These are phyloP conservation scores for Cutaneotrichosporon spelunceum DNA, from an alignment of 1,284 basidiomycete genomes.

Conservation along the genomic window DNA sequence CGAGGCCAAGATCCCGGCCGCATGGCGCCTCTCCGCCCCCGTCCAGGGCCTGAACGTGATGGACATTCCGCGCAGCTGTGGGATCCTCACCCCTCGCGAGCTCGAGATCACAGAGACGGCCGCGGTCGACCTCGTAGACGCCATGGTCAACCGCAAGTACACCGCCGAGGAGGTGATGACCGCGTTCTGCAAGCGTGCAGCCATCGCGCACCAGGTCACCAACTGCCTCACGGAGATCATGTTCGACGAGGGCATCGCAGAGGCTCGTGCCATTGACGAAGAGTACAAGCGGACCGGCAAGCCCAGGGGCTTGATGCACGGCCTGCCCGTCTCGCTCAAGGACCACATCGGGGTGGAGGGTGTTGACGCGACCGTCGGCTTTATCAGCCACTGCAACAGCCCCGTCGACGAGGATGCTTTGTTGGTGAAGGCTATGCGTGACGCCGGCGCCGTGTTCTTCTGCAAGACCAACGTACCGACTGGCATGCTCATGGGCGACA, in stretches of 20 bases:
- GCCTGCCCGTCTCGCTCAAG: constrained; percentile 52
- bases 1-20: constrained; percentile 57
- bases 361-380: constrained; percentile 37
- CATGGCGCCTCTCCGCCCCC: constrained; percentile 54
- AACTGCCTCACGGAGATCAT: constrained; percentile 52
- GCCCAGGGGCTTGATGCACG: constrained; percentile 51
- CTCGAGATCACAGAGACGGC: constrained; percentile 62
- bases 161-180: constrained; percentile 71
- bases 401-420: constrained; percentile 20
- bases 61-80: constrained; percentile 59
- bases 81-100: constrained; percentile 61
- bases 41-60: constrained; percentile 54
- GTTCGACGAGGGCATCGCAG: constrained; percentile 45
- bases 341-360: constrained; percentile 29
- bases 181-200: constrained; percentile 69
- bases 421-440: constrained; percentile 19
- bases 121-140: constrained; percentile 30
- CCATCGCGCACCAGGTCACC: constrained; percentile 71
- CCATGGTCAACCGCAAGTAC: constrained; percentile 61
- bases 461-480: constrained; percentile 32
- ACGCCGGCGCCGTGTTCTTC: constrained; percentile 29
- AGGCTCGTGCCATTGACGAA: constrained; percentile 48
- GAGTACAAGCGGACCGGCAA: constrained; percentile 46
- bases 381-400: constrained; percentile 19
- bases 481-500: constrained; percentile 32